A percentile compares a stretch with the other conserved stretches of the same genome.
These are phyloP conservation scores for Dysphania ambrosioides DNA, from an alignment of 148 eudicot genomes.

Conservation along the genomic window DNA sequence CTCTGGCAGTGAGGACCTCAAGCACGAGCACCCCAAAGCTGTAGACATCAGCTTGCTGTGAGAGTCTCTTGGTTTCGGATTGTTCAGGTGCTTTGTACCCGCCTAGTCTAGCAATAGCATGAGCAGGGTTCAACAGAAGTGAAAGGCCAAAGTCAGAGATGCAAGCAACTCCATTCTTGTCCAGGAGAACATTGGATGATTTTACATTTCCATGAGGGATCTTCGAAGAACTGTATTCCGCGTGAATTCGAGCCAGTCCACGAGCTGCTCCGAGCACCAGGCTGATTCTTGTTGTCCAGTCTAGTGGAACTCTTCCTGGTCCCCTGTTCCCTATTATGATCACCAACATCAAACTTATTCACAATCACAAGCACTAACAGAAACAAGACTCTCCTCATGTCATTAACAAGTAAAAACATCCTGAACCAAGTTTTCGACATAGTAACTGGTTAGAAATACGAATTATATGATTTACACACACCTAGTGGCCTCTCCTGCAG, in stretches of 20 bases:
- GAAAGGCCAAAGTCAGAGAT: slow-evolving; percentile 87
- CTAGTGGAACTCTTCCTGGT: slow-evolving; percentile 87
- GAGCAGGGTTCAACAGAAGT: slow-evolving; percentile 68
- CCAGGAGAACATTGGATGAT: slow-evolving; percentile 80
- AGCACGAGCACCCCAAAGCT: slow-evolving; percentile 76
- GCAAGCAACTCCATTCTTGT: slow-evolving; percentile 72
- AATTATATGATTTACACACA: not conserved
- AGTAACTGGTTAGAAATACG: too few species aligned
- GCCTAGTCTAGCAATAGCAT: slow-evolving; percentile 72
- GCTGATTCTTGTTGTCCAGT: slow-evolving; percentile 92
- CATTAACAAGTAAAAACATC: not conserved
- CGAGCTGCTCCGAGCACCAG: slow-evolving; percentile 86
- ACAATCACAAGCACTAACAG: not conserved
- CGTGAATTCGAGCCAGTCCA: slow-evolving; percentile 73
- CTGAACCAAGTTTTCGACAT: not conserved
- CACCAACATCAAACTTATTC: slow-evolving; percentile 9
- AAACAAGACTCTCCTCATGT: not conserved
- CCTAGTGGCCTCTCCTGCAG: not conserved
- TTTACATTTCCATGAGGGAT: slow-evolving; percentile 90
- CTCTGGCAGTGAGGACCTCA: slow-evolving; percentile 75
- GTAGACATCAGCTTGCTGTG: slow-evolving; percentile 86
- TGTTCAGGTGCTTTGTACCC: slow-evolving; percentile 89
- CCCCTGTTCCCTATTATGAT: slow-evolving; percentile 67
- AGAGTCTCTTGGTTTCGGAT: slow-evolving; percentile 51
- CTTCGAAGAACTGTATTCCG: slow-evolving; percentile 54